These are phyloP conservation scores for Phaeosphaeriaceae sp. DNA, from an alignment of 2,329 filamentous ascomycete species.

Conservation along the genomic window DNA sequence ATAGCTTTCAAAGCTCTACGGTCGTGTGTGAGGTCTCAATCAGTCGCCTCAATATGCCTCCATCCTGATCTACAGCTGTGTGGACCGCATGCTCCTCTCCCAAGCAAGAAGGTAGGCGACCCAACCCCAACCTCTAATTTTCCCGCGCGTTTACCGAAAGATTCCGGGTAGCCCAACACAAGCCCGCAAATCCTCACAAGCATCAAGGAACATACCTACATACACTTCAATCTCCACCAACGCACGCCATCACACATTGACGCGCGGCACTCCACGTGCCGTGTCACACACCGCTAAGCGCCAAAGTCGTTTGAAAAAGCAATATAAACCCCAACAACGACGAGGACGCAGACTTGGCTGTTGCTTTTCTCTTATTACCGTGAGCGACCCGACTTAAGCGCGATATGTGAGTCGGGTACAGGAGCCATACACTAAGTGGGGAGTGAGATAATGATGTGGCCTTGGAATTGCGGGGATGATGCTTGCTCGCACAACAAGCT, in stretches of 20 bases:
- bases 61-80: too few species aligned
- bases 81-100: too few species aligned
- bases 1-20: too few species aligned
- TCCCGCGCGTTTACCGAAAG: neutral
- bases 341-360: neutral
- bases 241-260: neutral
- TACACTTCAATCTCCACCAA: neutral
- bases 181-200: neutral
- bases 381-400: neutral
- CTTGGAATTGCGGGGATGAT: neutral
- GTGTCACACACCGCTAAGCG: neutral
- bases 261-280: neutral
- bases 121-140: neutral
- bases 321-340: neutral
- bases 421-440: neutral
- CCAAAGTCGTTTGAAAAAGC: neutral
- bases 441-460: neutral
- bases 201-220: neutral
- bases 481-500: neutral
- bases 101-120: too few species aligned
- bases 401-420: neutral
- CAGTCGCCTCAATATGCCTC: too few species aligned
- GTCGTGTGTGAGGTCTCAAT: too few species aligned
- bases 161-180: neutral
- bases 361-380: neutral